Base-by-base conservation (phyloP, 148 eudicot genomes). In the Cornus controversa region DNA sequence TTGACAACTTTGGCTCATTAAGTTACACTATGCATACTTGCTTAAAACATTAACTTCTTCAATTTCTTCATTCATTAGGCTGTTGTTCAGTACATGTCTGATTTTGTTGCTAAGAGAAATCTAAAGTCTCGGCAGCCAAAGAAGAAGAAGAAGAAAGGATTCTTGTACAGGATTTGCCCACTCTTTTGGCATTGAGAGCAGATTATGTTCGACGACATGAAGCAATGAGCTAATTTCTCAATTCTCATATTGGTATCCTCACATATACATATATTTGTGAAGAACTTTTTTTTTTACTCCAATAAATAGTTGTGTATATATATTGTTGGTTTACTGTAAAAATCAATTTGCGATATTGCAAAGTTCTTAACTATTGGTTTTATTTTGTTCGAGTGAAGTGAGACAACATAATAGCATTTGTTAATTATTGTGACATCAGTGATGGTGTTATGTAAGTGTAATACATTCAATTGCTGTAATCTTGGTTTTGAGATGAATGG, bases 61-160 rank as follows among this genome's bases (percentile, higher is more conserved):
- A 8, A 28, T 47, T 16, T 14, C 47, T 16, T 67, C 78, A n/a
- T 67, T 76, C 25, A 13, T 53, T 83, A 92, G 97, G 93, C 91
- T 63, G 92, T 90, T 20, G 93, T 90, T 31, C 57, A 82, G 40
- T 90, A 88, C 85, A 90, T 92, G 89, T 83, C 85, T 80, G 90
- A 84, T 63, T 75, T 66, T 8, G 89, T 76, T 26, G 80, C 82
- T 5, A 84, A 67, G 84, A 79, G 79, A 80, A 65, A 82, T 53
- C 77, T 67, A 69, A 70, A 73, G 66, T 23, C 79, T 40, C 82
- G 47, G 40, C 69, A 67, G 72, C 65, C 54, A 62, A 84, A 74
- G 80, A 83, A 83, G 85, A 86, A 83, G 85, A 86, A 79, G 74
- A 86, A 78, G 76, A 87, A 63, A 72, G 88, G 92, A 65, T 83